A percentile compares a stretch with the other conserved stretches of the same genome.
Conservation (phyloP, 805 yeast genomes). For the Wickerhamomyces chambardii region DNA sequence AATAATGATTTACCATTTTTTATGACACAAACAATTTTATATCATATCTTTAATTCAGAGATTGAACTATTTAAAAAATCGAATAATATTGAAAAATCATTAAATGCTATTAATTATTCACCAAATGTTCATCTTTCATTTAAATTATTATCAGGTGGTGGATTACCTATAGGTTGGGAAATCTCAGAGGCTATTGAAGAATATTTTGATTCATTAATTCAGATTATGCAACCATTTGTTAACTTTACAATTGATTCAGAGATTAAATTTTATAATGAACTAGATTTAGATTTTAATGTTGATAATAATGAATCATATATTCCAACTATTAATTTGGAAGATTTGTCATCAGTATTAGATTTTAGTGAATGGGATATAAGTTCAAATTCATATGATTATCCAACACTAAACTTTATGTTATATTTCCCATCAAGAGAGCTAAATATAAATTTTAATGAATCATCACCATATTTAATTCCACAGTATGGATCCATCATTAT, state of each 20-base stretch:
- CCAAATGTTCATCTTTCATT: constrained; percentile 71
- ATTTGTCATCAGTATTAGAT: constrained; percentile 72
- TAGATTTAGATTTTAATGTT: too few relatives aligned
- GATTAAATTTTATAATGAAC: constrained; percentile 49
- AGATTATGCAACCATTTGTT: constrained; percentile 42
- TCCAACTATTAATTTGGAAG: constrained; percentile 39
- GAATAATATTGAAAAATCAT: constrained; percentile 11
- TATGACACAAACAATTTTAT: constrained; percentile 41
- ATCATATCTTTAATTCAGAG: constrained; percentile 36
- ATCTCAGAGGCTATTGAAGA: constrained; percentile 42
- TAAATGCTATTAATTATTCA: constrained; percentile 28
- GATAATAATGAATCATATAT: too few relatives aligned
- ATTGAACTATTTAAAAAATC: constrained; percentile 17
- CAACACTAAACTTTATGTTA: constrained; percentile 62
- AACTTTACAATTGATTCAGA: constrained; percentile 76
- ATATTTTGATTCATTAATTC: constrained; percentile 47
- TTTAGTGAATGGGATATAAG: constrained; percentile 77
- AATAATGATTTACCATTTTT: constrained; percentile 56
- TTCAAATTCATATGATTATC: constrained; percentile 44
- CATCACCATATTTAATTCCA: constrained; percentile 52
- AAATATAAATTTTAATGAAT: constrained; percentile 30
- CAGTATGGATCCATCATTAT: constrained; percentile 71
- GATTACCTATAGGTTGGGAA: constrained; percentile 66
- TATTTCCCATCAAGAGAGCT: constrained; percentile 50
- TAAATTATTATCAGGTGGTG: constrained; percentile 65